phyloP scores from a whole-genome alignment of 257 asterid genomes.

The Nicotiana attenuata region DNA sequence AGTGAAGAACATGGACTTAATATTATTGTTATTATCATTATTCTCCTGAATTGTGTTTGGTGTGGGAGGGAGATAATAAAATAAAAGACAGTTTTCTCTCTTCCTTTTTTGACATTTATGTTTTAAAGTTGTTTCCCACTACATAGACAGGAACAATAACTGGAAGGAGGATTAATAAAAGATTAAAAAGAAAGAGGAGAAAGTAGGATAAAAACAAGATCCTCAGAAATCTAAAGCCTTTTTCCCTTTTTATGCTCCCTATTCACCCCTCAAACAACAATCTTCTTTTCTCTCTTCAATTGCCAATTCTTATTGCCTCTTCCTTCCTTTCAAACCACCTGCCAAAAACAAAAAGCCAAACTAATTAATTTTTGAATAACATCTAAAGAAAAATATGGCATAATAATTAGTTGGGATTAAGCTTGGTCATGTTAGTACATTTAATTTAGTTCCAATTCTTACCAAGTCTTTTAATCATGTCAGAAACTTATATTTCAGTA shows the following conservation, averaged over 20 bases:
- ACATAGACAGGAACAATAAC: constrained; percentile 52
- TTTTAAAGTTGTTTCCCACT: constrained; percentile 61
- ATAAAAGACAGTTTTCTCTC: background rate
- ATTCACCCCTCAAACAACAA: constrained; percentile 6
- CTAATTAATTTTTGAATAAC: background rate
- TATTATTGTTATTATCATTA: background rate
- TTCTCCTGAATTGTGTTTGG: constrained; percentile 10
- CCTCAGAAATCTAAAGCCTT: constrained; percentile 35
- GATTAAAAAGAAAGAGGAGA: constrained; percentile 20
- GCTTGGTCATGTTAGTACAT: background rate
- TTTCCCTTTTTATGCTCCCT: background rate
- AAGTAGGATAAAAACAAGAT: constrained; percentile 37
- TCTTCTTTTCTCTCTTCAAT: constrained; percentile 27
- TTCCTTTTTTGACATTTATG: constrained; percentile 16
- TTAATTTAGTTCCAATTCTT: background rate
- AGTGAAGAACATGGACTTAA: background rate
- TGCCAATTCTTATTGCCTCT: constrained; percentile 41
- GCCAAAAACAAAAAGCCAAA: constrained; percentile 12
- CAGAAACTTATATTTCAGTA: background rate
- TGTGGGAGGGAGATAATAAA: constrained; percentile 1
- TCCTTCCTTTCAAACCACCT: constrained; percentile 59
- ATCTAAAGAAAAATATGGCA: background rate
- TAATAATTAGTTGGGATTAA: background rate
- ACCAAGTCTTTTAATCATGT: background rate
- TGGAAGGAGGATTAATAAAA: constrained; percentile 27